A percentile compares a stretch with the other conserved stretches of the same genome.
Evolutionary conservation across 805 yeast genomes (phyloP).

Genomic region (Barnettozyma sucrosica): DNA sequence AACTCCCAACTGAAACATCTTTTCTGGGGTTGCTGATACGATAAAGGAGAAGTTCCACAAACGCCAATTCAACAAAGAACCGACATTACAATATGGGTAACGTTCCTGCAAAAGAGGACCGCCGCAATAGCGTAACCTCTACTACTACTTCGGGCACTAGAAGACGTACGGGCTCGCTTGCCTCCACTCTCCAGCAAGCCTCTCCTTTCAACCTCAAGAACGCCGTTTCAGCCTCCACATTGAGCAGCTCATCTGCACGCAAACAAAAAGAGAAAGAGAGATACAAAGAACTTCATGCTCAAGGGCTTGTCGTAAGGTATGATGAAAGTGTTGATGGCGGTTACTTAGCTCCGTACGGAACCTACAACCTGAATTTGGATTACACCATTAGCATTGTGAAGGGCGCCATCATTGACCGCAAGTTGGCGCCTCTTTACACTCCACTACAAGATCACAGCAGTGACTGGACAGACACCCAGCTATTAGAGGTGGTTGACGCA

Average conservation of each 20-base stretch:
- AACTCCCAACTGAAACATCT: not conserved
- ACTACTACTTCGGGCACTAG: constrained; percentile 8
- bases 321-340: constrained; percentile 91
- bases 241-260: not conserved
- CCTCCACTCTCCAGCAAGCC: constrained; percentile 11
- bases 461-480: constrained; percentile 64
- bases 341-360: constrained; percentile 84
- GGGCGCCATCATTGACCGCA: constrained; percentile 58
- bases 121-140: constrained; percentile 10
- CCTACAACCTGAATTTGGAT: constrained; percentile 68
- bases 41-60: not conserved
- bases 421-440: constrained; percentile 83
- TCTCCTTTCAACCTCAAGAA: constrained; percentile 24
- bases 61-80: not conserved
- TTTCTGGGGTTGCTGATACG: not conserved
- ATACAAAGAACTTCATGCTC: constrained; percentile 47
- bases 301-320: constrained; percentile 51
- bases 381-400: constrained; percentile 72
- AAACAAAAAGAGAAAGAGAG: constrained; percentile 45
- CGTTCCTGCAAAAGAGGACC: constrained; percentile 40
- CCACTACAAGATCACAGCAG: constrained; percentile 79
- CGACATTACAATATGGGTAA: constrained; percentile 35
- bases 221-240: constrained; percentile 27
- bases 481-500: constrained; percentile 46
- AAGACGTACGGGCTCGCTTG: constrained; percentile 15